phyloP scores from a whole-genome alignment of 306 rosid species.

The Fragaria vesca region DNA sequence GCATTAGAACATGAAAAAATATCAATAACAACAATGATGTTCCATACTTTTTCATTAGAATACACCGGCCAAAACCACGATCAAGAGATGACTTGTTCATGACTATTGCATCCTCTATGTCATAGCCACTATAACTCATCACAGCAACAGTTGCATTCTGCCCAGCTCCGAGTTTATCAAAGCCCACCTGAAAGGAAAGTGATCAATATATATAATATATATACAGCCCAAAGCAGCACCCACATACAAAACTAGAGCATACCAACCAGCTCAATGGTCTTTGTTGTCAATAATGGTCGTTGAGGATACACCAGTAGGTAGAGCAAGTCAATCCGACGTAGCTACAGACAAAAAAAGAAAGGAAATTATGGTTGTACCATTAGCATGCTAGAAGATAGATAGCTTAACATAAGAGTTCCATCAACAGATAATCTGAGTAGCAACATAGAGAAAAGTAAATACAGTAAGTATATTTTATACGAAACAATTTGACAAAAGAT shows the following conservation, averaged over 20 bases:
- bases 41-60: slow-evolving; percentile 72
- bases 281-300: slow-evolving; percentile 85
- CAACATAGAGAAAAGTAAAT: too few relatives aligned
- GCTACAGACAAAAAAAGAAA: slow-evolving; percentile 34
- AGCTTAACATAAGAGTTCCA: neutral
- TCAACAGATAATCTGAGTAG: neutral
- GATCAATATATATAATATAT: slow-evolving; percentile 9
- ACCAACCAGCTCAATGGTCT: slow-evolving; percentile 91
- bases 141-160: slow-evolving; percentile 99
- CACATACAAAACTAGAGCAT: slow-evolving; percentile 15
- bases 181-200: slow-evolving; percentile 69
- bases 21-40: slow-evolving; percentile 25
- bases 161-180: slow-evolving; percentile 97
- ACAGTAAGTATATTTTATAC: neutral
- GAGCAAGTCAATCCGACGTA: slow-evolving; percentile 77
- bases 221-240: neutral
- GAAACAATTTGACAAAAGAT: neutral
- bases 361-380: neutral
- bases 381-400: neutral
- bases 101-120: slow-evolving; percentile 97
- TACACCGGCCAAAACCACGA: slow-evolving; percentile 99
- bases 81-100: slow-evolving; percentile 97
- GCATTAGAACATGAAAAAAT: slow-evolving; percentile 13
- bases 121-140: slow-evolving; percentile 99
- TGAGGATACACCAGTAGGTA: slow-evolving; percentile 95